Base-by-base conservation (phyloP, 2,329 filamentous ascomycete species). In the Xylariaceae sp. region DNA sequence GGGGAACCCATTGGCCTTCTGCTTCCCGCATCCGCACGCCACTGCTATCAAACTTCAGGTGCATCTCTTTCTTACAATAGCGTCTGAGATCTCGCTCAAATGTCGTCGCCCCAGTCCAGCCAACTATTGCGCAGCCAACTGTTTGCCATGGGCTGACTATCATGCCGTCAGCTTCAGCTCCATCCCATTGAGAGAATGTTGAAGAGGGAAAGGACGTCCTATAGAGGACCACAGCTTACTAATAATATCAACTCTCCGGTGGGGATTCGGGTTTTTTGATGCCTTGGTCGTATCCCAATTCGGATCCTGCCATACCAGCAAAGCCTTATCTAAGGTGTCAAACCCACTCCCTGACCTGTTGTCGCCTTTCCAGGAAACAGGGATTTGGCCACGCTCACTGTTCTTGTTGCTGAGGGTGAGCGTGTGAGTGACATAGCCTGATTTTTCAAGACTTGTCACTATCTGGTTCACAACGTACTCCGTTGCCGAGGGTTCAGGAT, bases 171-270 rank as follows among this genome's bases (percentile, higher is more conserved):
- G 19, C 32, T 26, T 60, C 12, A 60, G 51, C 26, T 6, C 8
- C 7, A 2, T 31, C 30, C 12, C 2, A 6, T 44, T 26, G 5
- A n/a, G 9, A 8, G 2, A 46, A 29, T 37, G 12, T 37, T 37
- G 35, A 43, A 8, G 19, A 43, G 30, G 19, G 6, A n/a, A 40
- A n/a, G 9, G 43, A 8, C 26, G 3, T 9, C 7, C 19, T 19
- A 30, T 50, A 1, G 2, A 5, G 27, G 19, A 30, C 27, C 4
- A 29, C 1, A 19, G 27, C 58, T 59, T 27, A 60, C 58, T 43
- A 61, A 97, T 92, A 55, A 97, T 96, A 67, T 97, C 92, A 1
- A 97, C 91, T 45, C 92, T 80, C 26, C 91, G 83, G 67, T 96
- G 92, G 0, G 80, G 79, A 62, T 90, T 89, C 0, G 83, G 79